Evolutionary conservation across 1,284 basidiomycete genomes (phyloP).

Genomic region (Cystobasidium slooffiae): DNA sequence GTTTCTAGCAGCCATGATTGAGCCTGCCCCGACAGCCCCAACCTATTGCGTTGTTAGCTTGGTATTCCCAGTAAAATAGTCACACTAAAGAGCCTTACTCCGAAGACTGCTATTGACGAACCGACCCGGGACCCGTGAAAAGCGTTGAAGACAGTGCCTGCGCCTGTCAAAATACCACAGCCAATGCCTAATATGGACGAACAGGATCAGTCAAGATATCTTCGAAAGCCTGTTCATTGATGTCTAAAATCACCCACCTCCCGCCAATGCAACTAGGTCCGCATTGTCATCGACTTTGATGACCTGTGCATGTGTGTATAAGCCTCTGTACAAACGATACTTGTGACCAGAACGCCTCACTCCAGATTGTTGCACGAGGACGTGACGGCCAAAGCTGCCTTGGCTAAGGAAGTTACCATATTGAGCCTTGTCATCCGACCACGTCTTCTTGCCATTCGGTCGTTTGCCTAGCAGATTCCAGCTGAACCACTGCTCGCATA

Average conservation of each 20-base stretch:
- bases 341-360: background rate
- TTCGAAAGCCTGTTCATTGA: background rate
- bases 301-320: background rate
- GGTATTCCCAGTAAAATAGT: background rate
- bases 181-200: background rate
- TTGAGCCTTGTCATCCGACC: slow-evolving; percentile 6
- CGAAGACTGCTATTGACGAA: slow-evolving; percentile 24
- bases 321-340: background rate
- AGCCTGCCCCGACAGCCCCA: slow-evolving; percentile 22
- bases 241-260: background rate
- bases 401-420: slow-evolving; percentile 29
- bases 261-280: slow-evolving; percentile 3
- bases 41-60: background rate
- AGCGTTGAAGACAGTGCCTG: slow-evolving; percentile 26
- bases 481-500: slow-evolving; percentile 21
- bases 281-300: slow-evolving; percentile 12
- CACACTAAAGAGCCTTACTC: background rate
- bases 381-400: slow-evolving; percentile 12
- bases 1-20: slow-evolving; percentile 22
- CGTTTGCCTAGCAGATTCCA: slow-evolving; percentile 14
- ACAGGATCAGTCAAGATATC: too few species aligned
- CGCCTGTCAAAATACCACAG: slow-evolving; percentile 21
- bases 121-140: background rate
- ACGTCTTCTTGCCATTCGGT: slow-evolving; percentile 12
- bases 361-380: slow-evolving; percentile 3